These are phyloP conservation scores for Leccinum aurantiacum DNA, from an alignment of 768 basidiomycete genomes.

Conservation along the genomic window DNA sequence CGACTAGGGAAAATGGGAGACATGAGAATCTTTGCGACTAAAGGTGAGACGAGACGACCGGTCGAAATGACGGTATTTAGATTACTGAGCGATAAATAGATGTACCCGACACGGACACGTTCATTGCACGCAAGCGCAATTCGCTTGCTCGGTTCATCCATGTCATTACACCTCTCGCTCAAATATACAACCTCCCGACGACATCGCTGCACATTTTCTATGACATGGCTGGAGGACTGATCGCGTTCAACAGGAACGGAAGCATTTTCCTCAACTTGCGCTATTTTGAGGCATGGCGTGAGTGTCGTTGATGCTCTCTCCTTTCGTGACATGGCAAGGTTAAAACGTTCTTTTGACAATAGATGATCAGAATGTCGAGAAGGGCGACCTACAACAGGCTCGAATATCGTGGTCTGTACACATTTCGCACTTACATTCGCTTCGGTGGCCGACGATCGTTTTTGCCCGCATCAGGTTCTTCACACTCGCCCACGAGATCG, in stretches of 20 bases:
- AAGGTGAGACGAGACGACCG: slow-evolving; percentile 42
- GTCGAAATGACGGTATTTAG: background rate
- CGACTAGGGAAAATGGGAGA: slow-evolving; percentile 56
- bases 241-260: slow-evolving; percentile 91
- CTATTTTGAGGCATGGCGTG: slow-evolving; percentile 86
- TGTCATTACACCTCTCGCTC: slow-evolving; percentile 61
- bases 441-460: background rate
- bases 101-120: slow-evolving; percentile 47
- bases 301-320: slow-evolving; percentile 31
- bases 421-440: background rate
- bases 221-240: slow-evolving; percentile 74
- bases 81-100: slow-evolving; percentile 41
- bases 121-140: slow-evolving; percentile 55
- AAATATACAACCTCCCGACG: slow-evolving; percentile 72
- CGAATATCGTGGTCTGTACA: slow-evolving; percentile 72
- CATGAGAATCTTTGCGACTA: slow-evolving; percentile 61
- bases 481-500: slow-evolving; percentile 89
- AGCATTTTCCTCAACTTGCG: slow-evolving; percentile 87
- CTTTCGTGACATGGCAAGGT: no score
- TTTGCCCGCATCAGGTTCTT: slow-evolving; percentile 58
- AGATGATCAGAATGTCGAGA: slow-evolving; percentile 72
- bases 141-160: slow-evolving; percentile 70
- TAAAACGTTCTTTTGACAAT: slow-evolving; percentile 1
- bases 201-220: slow-evolving; percentile 83
- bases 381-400: slow-evolving; percentile 56